Evolutionary conservation across 257 asterid genomes (phyloP).

Genomic region (Mitragyna speciosa): DNA sequence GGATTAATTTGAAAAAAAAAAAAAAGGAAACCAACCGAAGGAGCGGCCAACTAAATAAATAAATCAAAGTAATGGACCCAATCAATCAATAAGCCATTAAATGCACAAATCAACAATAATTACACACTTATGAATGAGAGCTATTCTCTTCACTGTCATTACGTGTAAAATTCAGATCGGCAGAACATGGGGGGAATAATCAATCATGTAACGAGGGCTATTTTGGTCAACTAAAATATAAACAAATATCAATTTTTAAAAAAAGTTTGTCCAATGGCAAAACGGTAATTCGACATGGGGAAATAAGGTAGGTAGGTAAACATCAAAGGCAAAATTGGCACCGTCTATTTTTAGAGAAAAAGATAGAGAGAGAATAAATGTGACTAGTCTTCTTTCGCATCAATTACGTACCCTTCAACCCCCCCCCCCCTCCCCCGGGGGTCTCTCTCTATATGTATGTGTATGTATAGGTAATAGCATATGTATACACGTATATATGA

Average conservation of each 20-base stretch:
- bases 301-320: conserved; percentile 52
- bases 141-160: conserved; percentile 29
- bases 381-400: background rate
- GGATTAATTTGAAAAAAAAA: background rate
- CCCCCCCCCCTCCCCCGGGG: conserved; percentile 2
- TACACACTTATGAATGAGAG: conserved; percentile 32
- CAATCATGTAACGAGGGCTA: conserved; percentile 28
- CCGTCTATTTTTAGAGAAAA: conserved; percentile 40
- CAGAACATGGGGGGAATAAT: conserved; percentile 22
- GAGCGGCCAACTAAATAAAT: conserved; percentile 32
- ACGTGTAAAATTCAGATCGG: conserved; percentile 34
- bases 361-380: conserved; percentile 30
- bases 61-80: conserved; percentile 50
- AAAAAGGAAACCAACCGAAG: conserved; percentile 27
- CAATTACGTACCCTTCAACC: conserved; percentile 1
- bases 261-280: conserved; percentile 16
- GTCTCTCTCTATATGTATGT: conserved; percentile 11
- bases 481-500: background rate
- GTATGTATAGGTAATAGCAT: conserved; percentile 1
- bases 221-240: conserved; percentile 30
- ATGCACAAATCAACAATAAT: conserved; percentile 49
- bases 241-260: background rate
- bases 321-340: conserved; percentile 50
- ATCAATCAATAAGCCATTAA: conserved; percentile 53
- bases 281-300: conserved; percentile 22